Evolutionary conservation across 805 yeast species (phyloP).

Genomic region (Blastobotrys parvus): DNA sequence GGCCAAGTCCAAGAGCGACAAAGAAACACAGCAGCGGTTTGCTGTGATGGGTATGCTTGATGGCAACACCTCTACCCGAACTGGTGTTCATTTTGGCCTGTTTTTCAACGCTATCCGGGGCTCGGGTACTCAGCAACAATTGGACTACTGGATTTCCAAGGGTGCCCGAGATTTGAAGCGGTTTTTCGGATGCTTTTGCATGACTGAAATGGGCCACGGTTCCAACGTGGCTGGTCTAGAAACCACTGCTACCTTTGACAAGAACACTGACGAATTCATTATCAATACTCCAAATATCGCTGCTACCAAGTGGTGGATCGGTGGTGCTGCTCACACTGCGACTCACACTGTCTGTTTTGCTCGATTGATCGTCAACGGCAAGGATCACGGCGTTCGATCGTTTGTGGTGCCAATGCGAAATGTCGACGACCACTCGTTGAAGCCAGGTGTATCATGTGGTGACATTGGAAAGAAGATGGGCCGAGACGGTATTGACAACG

Average conservation of each 20-base stretch:
- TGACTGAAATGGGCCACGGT: conserved; percentile 92
- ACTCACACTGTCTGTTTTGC: conserved; percentile 85
- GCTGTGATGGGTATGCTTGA: conserved; percentile 37
- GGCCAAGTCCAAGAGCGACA: conserved; percentile 22
- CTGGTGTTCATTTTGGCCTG: conserved; percentile 83
- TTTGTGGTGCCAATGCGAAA: conserved; percentile 89
- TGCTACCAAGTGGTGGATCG: conserved; percentile 98
- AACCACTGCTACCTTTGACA: conserved; percentile 81
- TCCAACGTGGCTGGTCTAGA: conserved; percentile 90
- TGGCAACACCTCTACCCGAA: conserved; percentile 71
- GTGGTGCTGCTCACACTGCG: conserved; percentile 94
- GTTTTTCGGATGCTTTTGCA: conserved; percentile 77
- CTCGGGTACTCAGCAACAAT: conserved; percentile 79
- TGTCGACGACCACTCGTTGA: conserved; percentile 50
- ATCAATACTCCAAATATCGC: conserved; percentile 85
- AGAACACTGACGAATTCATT: conserved; percentile 53
- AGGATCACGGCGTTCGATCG: conserved; percentile 87
- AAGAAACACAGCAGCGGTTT: conserved; percentile 19
- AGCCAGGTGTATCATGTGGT: conserved; percentile 78
- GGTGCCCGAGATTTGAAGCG: conserved; percentile 31
- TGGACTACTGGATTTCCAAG: conserved; percentile 72
- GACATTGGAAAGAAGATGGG: conserved; percentile 97
- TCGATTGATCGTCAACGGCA: conserved; percentile 66
- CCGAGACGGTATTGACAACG: conserved; percentile 90
- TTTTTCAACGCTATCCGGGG: conserved; percentile 78